Evolutionary conservation across 768 basidiomycete species (phyloP).

Genomic region (Macrocybe gigantea): DNA sequence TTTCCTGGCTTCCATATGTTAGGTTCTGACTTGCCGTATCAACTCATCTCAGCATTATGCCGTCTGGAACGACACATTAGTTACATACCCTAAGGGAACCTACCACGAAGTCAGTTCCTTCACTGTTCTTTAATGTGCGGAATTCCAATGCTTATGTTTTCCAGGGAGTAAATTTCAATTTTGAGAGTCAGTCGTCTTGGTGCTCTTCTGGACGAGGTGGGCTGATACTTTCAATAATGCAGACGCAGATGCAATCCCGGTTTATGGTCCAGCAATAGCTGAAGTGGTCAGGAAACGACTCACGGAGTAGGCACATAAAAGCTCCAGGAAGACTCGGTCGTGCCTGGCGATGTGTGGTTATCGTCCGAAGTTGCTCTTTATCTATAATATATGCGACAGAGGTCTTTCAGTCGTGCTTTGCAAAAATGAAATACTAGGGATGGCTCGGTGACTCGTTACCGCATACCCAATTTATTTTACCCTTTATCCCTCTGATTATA

Average conservation of each 20-base stretch:
- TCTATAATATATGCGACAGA: too few relatives aligned
- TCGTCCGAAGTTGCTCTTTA: background rate
- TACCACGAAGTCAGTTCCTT: constrained; percentile 19
- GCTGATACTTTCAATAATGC: too few relatives aligned
- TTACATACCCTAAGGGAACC: constrained; percentile 24
- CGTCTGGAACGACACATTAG: constrained; percentile 61
- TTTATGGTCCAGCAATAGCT: constrained; percentile 8
- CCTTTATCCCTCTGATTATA: too few relatives aligned
- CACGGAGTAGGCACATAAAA: background rate
- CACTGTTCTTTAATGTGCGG: background rate
- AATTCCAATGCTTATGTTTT: background rate
- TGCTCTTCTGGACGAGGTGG: too few relatives aligned
- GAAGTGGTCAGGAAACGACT: constrained; percentile 8
- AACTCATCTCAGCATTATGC: constrained; percentile 44
- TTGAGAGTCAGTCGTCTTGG: background rate
- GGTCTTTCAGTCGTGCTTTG: too few relatives aligned
- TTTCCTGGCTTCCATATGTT: background rate
- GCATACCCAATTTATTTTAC: too few relatives aligned
- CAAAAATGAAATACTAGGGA: too few relatives aligned
- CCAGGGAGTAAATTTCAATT: constrained; percentile 5
- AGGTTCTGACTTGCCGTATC: background rate
- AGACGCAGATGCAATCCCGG: constrained; percentile 6
- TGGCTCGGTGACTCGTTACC: too few relatives aligned
- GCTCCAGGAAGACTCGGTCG: too few relatives aligned
- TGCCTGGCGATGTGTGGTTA: background rate